Conservation (phyloP, 441 rosid species). For the Syzygium malaccense region DNA sequence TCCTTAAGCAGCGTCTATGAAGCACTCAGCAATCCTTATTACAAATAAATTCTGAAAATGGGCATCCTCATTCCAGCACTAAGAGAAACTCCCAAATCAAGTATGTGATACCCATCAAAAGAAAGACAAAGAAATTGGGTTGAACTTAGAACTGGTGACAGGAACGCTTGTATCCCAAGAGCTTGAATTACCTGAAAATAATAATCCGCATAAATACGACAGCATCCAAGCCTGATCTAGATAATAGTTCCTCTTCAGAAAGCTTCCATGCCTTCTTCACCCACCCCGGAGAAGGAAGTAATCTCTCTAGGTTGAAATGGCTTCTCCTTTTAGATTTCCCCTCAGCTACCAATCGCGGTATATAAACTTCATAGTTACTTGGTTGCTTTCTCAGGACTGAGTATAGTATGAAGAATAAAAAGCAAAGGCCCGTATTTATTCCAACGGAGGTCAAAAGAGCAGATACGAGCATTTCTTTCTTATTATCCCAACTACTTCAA, state of each 20-base stretch:
- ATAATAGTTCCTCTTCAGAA: constrained; percentile 61
- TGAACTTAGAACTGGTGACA: background rate
- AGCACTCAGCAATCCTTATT: background rate
- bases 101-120: background rate
- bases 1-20: background rate
- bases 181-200: constrained; percentile 55
- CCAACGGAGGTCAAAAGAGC: constrained; percentile 89
- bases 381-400: constrained; percentile 86
- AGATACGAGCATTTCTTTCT: constrained; percentile 66
- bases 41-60: background rate
- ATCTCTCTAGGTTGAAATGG: constrained; percentile 58
- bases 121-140: background rate
- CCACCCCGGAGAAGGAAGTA: constrained; percentile 86
- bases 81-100: background rate
- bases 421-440: constrained; percentile 76
- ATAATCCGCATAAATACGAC: constrained; percentile 80
- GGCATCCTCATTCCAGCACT: background rate
- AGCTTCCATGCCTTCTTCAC: constrained; percentile 62
- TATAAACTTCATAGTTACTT: constrained; percentile 51
- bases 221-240: constrained; percentile 66
- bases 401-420: constrained; percentile 57
- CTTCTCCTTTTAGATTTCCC: constrained; percentile 50
- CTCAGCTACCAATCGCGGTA: constrained; percentile 67
- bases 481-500: constrained; percentile 3
- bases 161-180: background rate